Percentiles rank a stretch among this genome's conserved stretches.
These are phyloP conservation scores for Rhododendron griersonianum DNA, from an alignment of 148 eudicot species.

Conservation along the genomic window DNA sequence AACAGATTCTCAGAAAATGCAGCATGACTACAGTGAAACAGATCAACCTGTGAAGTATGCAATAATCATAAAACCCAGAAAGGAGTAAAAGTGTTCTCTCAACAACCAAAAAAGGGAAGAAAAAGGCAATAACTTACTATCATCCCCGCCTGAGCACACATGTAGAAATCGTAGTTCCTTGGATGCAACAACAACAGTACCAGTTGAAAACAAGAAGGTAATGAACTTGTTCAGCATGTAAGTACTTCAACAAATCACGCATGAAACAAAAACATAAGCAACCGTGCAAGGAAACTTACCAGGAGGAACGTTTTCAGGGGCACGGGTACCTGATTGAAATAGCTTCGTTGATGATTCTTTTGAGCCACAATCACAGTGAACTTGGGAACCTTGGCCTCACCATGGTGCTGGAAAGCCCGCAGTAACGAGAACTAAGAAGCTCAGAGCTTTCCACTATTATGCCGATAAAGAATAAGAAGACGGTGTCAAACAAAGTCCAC, in stretches of 20 bases:
- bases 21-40: not conserved
- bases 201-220: slow-evolving; percentile 26
- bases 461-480: not conserved
- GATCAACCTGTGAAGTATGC: slow-evolving; percentile 1
- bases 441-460: not conserved
- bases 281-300: slow-evolving; percentile 36
- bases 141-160: slow-evolving; percentile 87
- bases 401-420: slow-evolving; percentile 74
- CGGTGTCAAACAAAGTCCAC: not conserved
- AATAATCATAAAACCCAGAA: slow-evolving; percentile 3
- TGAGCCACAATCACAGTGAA: slow-evolving; percentile 92
- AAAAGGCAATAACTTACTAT: slow-evolving; percentile 46
- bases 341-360: slow-evolving; percentile 80
- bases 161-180: slow-evolving; percentile 81
- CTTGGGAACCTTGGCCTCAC: slow-evolving; percentile 66
- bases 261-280: not conserved
- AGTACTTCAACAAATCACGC: not conserved
- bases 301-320: slow-evolving; percentile 69
- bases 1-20: not conserved
- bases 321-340: slow-evolving; percentile 55
- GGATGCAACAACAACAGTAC: slow-evolving; percentile 97
- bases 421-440: not conserved
- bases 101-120: not conserved
- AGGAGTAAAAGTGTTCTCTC: not conserved
- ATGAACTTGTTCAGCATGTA: not conserved